Base-by-base conservation (phyloP, 257 asterid genomes). In the Anisodus tanguticus region DNA sequence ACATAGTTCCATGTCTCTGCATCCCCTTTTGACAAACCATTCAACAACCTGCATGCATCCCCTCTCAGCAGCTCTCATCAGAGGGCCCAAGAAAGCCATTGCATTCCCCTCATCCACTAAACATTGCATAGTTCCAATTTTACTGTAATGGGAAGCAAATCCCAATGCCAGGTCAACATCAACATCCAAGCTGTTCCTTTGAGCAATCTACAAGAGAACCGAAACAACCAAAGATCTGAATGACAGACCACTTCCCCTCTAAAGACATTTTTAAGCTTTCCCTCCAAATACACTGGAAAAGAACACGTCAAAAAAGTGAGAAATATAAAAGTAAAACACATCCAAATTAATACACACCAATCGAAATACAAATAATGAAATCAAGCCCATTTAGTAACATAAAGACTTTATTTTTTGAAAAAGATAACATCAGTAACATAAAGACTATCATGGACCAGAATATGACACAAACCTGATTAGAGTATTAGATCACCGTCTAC, bases 51-150 rank as follows among this genome's bases (percentile, higher is more conserved):
- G 90, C 92, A 93, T 88, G 87, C 96, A 94, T 31, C 98, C 98
- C 89, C 99, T 84, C 89, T 95, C 99, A 0, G 99, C 97, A 0
- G 99, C 99, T 88, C 98, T 88, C 99, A 94, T 95, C 26, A 95
- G 85, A 22, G 99, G 99, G 39, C 99, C 99, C 86, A 94, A 88
- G 91, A 94, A 95, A 79, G 98, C 95, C 94, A 93, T 87, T 53
- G 99, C 99, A 71, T 94, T 91, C 3, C 99, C 98, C 88, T 95
- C 98, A 81, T 94, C 97, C n/a, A 95, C 98, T 17, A 95, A 91
- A 63, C 99, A 95, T 88, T 95, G 97, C 99, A 94, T 94, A 0
- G 98, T 95, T 83, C 91, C 91, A 8, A 95, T 91, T 90, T 95
- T 95, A 3, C 98, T 91, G 35, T 94, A 95, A 86, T 94, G 98